These are phyloP conservation scores for Odontarrhena argentea DNA, from an alignment of 345 rosid genomes.

Conservation along the genomic window DNA sequence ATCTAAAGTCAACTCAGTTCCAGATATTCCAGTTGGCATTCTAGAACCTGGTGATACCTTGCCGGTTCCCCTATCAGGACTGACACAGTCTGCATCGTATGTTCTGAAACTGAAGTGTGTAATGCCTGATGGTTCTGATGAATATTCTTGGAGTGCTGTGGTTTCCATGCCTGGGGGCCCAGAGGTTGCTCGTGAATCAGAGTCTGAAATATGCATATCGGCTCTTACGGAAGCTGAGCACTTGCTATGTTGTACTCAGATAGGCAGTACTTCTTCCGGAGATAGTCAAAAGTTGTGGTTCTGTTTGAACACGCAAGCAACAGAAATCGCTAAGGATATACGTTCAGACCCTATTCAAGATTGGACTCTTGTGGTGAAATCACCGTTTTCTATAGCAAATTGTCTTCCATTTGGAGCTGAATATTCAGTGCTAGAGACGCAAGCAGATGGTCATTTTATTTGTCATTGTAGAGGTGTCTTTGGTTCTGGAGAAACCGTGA, in stretches of 20 bases:
- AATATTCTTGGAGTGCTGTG: slow-evolving; percentile 86
- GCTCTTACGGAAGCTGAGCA: slow-evolving; percentile 68
- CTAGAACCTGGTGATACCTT: slow-evolving; percentile 69
- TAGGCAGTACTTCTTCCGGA: slow-evolving; percentile 61
- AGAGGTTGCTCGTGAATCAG: slow-evolving; percentile 42
- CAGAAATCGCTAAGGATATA: slow-evolving; percentile 80
- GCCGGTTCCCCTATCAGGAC: slow-evolving; percentile 75
- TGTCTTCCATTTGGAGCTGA: slow-evolving; percentile 88
- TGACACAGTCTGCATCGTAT: slow-evolving; percentile 62
- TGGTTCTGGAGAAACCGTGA: slow-evolving; percentile 66
- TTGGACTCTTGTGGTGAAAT: slow-evolving; percentile 81
- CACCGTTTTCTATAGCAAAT: slow-evolving; percentile 78
- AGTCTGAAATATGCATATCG: slow-evolving; percentile 69
- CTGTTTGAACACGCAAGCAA: slow-evolving; percentile 71
- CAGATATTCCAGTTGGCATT: slow-evolving; percentile 61
- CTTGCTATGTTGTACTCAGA: slow-evolving; percentile 67
- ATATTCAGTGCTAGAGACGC: slow-evolving; percentile 77
- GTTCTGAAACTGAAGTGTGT: slow-evolving; percentile 69
- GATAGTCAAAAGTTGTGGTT: slow-evolving; percentile 69
- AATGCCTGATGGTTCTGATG: slow-evolving; percentile 44
- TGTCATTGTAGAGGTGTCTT: slow-evolving; percentile 69
- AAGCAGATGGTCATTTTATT: slow-evolving; percentile 60
- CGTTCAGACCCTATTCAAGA: slow-evolving; percentile 80
- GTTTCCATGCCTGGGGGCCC: slow-evolving; percentile 48
- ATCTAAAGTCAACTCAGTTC: slow-evolving; percentile 46